Percentiles rank a stretch among this genome's conserved stretches.
Evolutionary conservation across 352 stramenopile genomes (phyloP).

Genomic region (Phytophthora lateralis): DNA sequence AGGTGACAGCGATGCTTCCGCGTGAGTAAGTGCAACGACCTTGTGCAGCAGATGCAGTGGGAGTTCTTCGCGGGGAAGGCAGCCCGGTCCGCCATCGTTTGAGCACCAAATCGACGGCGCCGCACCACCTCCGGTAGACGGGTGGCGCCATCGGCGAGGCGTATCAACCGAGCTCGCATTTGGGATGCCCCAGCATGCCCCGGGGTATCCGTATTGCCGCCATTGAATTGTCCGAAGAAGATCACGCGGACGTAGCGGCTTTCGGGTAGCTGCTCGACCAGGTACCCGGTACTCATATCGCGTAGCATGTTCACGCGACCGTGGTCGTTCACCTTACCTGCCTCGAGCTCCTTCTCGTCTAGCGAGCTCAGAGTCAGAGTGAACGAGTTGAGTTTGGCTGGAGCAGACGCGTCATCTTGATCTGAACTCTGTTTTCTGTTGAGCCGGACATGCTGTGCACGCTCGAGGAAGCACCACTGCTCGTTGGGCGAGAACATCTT

Average conservation of each 20-base stretch:
- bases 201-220: neutral
- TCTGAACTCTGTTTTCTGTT: neutral
- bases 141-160: conserved; percentile 35
- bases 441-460: conserved; percentile 16
- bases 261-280: conserved; percentile 35
- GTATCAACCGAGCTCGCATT: conserved; percentile 34
- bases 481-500: conserved; percentile 46
- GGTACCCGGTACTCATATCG: conserved; percentile 32
- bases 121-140: conserved; percentile 33
- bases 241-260: conserved; percentile 38
- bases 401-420: neutral
- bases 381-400: conserved; percentile 30
- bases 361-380: conserved; percentile 40
- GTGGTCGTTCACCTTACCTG: conserved; percentile 32
- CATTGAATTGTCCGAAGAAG: conserved; percentile 41
- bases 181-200: conserved; percentile 16
- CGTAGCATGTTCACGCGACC: conserved; percentile 36
- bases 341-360: conserved; percentile 36
- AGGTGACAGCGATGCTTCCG: conserved; percentile 36
- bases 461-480: conserved; percentile 53
- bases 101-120: conserved; percentile 32
- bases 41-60: conserved; percentile 40
- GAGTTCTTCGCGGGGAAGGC: conserved; percentile 30
- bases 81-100: conserved; percentile 27
- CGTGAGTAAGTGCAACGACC: conserved; percentile 32